These are phyloP conservation scores for Aspergillus piperis DNA, from an alignment of 2,329 filamentous ascomycete genomes.

Conservation along the genomic window DNA sequence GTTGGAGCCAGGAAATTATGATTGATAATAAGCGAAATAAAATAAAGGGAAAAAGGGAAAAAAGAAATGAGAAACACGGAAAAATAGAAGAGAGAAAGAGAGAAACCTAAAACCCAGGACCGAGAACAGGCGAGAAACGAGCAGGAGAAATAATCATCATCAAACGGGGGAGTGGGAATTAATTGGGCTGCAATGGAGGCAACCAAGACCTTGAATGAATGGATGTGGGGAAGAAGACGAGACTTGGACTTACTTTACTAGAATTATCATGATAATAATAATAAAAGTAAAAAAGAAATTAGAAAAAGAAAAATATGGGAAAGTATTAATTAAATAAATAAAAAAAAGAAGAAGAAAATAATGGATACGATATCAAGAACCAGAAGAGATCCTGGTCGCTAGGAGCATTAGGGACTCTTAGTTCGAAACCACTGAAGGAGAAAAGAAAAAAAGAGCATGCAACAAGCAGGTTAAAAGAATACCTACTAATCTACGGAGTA, in stretches of 20 bases:
- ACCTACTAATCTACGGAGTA: neutral
- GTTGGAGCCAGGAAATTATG: neutral
- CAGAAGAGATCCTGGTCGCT: neutral
- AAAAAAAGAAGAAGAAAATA: neutral
- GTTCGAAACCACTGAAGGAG: neutral
- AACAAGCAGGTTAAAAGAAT: no score
- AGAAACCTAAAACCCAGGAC: neutral
- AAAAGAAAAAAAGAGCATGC: no score
- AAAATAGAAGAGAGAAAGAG: conserved; percentile 2
- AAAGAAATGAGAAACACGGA: conserved; percentile 1
- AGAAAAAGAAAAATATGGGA: no score
- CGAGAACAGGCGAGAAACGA: neutral
- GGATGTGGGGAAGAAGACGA: conserved; percentile 13
- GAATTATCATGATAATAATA: neutral
- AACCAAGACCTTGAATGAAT: conserved; percentile 4
- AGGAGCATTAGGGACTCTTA: neutral
- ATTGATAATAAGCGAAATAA: neutral
- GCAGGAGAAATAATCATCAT: conserved; percentile 4
- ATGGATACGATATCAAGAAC: neutral
- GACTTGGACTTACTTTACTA: neutral
- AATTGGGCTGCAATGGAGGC: conserved; percentile 23
- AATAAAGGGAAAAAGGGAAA: neutral
- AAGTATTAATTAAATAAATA: neutral
- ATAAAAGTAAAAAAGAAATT: neutral
- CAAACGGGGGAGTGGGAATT: conserved; percentile 14